Evolutionary conservation across 768 basidiomycete genomes (phyloP).

Genomic region (Tricholoma matsutake): DNA sequence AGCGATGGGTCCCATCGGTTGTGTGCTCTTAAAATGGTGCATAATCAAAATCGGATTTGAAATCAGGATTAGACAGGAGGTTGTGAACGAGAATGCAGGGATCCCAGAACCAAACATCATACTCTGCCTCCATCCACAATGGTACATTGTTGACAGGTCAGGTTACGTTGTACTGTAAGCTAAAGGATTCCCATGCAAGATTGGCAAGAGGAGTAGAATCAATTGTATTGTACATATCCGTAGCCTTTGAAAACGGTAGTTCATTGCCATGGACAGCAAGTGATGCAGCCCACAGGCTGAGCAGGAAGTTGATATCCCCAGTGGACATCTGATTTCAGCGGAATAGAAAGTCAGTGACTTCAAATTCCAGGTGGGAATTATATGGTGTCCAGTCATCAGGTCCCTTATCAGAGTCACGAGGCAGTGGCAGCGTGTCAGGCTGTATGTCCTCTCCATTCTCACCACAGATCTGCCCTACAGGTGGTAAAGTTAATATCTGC

Average conservation of each 20-base stretch:
- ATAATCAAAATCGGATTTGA: not conserved
- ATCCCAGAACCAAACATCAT: too few relatives aligned
- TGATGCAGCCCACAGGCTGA: slow-evolving; percentile 17
- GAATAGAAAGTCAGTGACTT: not conserved
- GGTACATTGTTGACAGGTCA: not conserved
- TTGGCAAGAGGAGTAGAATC: not conserved
- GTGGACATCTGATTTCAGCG: not conserved
- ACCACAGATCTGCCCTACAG: too few relatives aligned
- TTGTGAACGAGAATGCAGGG: too few relatives aligned
- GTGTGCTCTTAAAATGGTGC: too few relatives aligned
- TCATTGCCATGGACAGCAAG: not conserved
- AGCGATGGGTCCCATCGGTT: not conserved
- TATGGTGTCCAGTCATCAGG: not conserved
- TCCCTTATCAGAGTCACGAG: too few relatives aligned
- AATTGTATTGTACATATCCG: slow-evolving; percentile 1
- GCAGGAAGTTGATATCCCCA: too few relatives aligned
- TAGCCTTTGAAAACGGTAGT: not conserved
- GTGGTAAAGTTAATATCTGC: too few relatives aligned
- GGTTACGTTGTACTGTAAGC: not conserved
- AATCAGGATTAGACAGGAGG: not conserved
- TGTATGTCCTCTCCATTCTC: too few relatives aligned
- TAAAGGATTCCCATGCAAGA: slow-evolving; percentile 5
- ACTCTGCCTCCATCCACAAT: not conserved
- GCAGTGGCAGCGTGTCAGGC: too few relatives aligned
- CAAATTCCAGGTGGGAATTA: not conserved